A percentile compares a stretch with the other conserved stretches of the same genome.
Evolutionary conservation across 192 early-diverging fungal species (phyloP).

Genomic region (Coemansia sp.): DNA sequence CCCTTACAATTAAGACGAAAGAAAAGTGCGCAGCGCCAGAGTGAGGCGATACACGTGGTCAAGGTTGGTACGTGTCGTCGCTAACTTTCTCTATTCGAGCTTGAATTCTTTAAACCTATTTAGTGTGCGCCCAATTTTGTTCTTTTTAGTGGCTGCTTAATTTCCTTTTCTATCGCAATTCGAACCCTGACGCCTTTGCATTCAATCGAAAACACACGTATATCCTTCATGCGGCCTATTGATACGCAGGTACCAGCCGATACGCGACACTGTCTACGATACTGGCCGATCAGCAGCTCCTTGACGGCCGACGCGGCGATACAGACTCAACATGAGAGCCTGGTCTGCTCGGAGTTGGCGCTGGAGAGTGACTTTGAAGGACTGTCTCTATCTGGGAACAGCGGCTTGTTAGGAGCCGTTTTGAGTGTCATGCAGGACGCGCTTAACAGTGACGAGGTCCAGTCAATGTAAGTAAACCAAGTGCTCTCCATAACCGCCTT

Average conservation of each 20-base stretch:
- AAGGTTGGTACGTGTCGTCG: not conserved
- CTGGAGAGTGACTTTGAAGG: constrained; percentile 30
- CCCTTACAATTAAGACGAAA: not conserved
- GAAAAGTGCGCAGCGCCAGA: not conserved
- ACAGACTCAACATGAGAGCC: constrained; percentile 37
- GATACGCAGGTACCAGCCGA: constrained; percentile 35
- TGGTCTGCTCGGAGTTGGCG: constrained; percentile 18
- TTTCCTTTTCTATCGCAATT: not conserved
- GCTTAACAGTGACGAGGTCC: constrained; percentile 28
- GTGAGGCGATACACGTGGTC: not conserved
- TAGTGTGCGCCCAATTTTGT: not conserved
- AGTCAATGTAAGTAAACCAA: constrained; percentile 33
- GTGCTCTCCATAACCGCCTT: not conserved
- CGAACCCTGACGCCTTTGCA: not conserved
- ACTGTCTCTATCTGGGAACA: constrained; percentile 19
- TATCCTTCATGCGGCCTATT: constrained; percentile 34
- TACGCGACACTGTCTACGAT: constrained; percentile 43
- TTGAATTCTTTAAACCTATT: not conserved
- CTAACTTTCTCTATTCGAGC: not conserved
- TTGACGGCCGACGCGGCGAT: constrained; percentile 21
- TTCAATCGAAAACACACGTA: not conserved
- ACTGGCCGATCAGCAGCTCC: constrained; percentile 42
- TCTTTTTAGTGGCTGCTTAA: not conserved
- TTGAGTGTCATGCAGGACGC: constrained; percentile 27
- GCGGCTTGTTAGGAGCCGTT: constrained; percentile 12